Conservation (phyloP, 1,139 yeast species). For the Blastobotrys apis region DNA sequence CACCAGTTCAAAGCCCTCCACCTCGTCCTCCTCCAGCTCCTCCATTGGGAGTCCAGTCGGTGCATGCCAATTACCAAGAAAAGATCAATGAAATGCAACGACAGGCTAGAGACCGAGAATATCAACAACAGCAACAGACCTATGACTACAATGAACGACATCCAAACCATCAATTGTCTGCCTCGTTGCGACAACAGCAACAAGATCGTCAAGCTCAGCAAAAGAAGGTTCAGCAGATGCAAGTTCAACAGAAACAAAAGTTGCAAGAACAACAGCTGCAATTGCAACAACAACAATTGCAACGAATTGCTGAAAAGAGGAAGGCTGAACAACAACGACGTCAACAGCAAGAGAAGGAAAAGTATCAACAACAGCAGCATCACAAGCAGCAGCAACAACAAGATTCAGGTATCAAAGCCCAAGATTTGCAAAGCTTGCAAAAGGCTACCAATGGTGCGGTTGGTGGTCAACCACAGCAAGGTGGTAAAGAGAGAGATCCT, state of each 20-base stretch:
- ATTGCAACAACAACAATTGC: constrained; percentile 15
- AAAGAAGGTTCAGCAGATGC: constrained; percentile 20
- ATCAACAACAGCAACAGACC: constrained; percentile 18
- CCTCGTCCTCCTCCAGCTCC: constrained; percentile 43
- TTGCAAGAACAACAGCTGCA: constrained; percentile 18
- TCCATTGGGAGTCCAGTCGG: constrained; percentile 38
- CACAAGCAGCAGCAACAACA: constrained; percentile 18
- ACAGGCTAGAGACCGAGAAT: constrained; percentile 19
- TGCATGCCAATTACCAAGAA: constrained; percentile 27
- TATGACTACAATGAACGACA: constrained; percentile 14
- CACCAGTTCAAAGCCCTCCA: constrained; percentile 37
- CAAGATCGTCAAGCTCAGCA: constrained; percentile 15
- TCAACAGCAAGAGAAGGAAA: constrained; percentile 20
- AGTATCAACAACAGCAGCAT: constrained; percentile 20
- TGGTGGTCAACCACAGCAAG: constrained; percentile 23
- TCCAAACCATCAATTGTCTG: constrained; percentile 15
- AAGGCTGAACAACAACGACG: constrained; percentile 19
- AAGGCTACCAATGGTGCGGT: constrained; percentile 32
- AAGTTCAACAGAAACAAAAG: constrained; percentile 15
- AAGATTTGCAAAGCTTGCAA: constrained; percentile 32
- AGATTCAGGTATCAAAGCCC: constrained; percentile 19
- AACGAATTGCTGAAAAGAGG: constrained; percentile 15
- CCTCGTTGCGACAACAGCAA: constrained; percentile 17
- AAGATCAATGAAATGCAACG: constrained; percentile 17
- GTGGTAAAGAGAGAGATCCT: constrained; percentile 37